Conservation (phyloP, 2,329 filamentous ascomycete species). For the Acarospora socialis region DNA sequence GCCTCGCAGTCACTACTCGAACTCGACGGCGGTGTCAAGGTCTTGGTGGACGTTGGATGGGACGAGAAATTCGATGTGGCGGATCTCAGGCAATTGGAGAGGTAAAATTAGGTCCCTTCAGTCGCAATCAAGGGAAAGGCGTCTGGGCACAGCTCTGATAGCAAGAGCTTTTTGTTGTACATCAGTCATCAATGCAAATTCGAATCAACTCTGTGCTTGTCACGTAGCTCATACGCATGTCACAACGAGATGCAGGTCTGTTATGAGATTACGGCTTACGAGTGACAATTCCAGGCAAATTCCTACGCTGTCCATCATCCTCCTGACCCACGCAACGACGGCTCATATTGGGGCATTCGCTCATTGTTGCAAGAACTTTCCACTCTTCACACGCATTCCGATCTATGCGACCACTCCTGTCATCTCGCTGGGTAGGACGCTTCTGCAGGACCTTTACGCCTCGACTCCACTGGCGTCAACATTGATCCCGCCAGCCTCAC, state of each 20-base stretch:
- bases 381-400: constrained; percentile 79
- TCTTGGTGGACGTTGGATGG: constrained; percentile 91
- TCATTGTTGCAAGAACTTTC: constrained; percentile 94
- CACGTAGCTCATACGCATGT: no score
- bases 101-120: constrained; percentile 41
- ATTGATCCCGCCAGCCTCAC: constrained; percentile 57
- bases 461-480: constrained; percentile 81
- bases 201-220: no score
- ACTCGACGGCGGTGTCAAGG: constrained; percentile 90
- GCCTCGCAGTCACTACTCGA: constrained; percentile 93
- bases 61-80: constrained; percentile 76
- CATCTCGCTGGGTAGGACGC: constrained; percentile 78
- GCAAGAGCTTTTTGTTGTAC: no score
- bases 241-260: no score
- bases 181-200: no score
- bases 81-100: constrained; percentile 77
- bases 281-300: constrained; percentile 63
- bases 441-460: constrained; percentile 82
- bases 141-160: no score
- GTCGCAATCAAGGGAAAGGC: no score
- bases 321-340: constrained; percentile 85
- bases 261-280: no score
- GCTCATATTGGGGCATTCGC: constrained; percentile 86
- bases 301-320: constrained; percentile 80
- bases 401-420: constrained; percentile 91